Evolutionary conservation across 2,329 filamentous ascomycete genomes (phyloP).

Genomic region (Diaporthe longicolla): DNA sequence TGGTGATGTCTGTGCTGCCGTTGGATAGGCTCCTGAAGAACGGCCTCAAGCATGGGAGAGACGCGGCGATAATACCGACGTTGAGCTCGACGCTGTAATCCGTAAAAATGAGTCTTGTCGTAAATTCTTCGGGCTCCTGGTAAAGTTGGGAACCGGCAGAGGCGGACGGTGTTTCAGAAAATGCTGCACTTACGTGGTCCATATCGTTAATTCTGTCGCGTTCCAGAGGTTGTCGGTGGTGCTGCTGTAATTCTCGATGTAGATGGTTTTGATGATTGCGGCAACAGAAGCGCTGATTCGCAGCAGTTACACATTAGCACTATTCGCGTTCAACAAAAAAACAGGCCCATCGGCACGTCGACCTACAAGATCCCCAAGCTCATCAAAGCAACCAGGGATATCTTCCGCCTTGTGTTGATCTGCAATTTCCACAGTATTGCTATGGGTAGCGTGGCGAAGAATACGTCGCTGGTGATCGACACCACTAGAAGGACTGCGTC

Average conservation of each 20-base stretch:
- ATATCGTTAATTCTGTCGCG: neutral
- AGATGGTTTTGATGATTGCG: slow-evolving; percentile 2
- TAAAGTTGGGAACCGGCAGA: neutral
- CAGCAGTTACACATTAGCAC: neutral
- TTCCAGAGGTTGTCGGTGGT: slow-evolving; percentile 9
- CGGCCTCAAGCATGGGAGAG: slow-evolving; percentile 2
- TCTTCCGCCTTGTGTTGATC: slow-evolving; percentile 4
- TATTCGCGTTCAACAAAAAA: neutral
- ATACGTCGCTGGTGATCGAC: slow-evolving; percentile 2
- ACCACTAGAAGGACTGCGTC: neutral
- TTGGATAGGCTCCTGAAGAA: neutral
- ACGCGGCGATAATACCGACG: neutral
- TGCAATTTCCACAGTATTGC: slow-evolving; percentile 4
- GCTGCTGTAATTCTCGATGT: slow-evolving; percentile 15
- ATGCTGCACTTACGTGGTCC: neutral
- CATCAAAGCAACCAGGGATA: slow-evolving; percentile 4
- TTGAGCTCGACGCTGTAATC: slow-evolving; percentile 1
- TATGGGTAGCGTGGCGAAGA: neutral
- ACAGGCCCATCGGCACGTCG: too few species aligned
- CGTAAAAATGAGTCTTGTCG: neutral
- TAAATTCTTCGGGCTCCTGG: neutral
- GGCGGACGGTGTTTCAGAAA: neutral
- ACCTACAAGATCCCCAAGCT: slow-evolving; percentile 16
- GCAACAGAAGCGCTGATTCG: neutral
- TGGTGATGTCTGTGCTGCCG: neutral